phyloP scores from a whole-genome alignment of 208 protist genomes.

The Porcisia deanei region DNA sequence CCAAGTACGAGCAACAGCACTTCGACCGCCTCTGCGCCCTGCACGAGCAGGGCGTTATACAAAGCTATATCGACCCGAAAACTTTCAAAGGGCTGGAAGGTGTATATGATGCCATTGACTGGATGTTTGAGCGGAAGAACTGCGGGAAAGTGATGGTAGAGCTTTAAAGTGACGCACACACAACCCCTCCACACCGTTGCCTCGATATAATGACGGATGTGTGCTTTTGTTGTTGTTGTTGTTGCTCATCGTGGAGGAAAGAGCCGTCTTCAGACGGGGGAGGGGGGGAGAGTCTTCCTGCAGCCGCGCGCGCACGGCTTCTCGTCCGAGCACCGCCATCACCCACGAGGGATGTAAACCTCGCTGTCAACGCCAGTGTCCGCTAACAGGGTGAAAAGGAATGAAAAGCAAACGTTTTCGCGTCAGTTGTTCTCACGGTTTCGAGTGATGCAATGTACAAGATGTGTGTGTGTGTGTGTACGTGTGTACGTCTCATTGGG shows the following conservation, averaged over 20 bases:
- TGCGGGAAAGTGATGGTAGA: slow-evolving; percentile 83
- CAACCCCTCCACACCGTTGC: not conserved
- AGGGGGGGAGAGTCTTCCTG: not conserved
- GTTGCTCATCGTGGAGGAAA: not conserved
- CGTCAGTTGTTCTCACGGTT: not conserved
- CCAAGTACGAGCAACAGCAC: slow-evolving; percentile 61
- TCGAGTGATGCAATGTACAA: slow-evolving; percentile 1
- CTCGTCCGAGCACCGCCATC: too few species aligned
- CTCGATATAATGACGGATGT: not conserved
- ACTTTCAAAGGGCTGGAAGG: slow-evolving; percentile 64
- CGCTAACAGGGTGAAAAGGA: not conserved
- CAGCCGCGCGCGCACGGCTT: too few species aligned
- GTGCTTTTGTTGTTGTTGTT: too few species aligned
- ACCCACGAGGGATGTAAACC: too few species aligned
- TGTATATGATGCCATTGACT: slow-evolving; percentile 75
- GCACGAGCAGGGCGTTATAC: slow-evolving; percentile 48
- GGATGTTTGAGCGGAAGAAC: slow-evolving; percentile 76
- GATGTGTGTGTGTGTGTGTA: slow-evolving; percentile 7
- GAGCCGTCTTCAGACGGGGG: not conserved
- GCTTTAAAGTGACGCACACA: slow-evolving; percentile 26
- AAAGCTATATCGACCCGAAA: slow-evolving; percentile 57
- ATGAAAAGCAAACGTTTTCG: not conserved
- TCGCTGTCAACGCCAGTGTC: too few species aligned
- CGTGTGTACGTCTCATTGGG: not conserved
- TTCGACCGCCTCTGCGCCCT: slow-evolving; percentile 66